Conservation (phyloP, 1,284 basidiomycete genomes). For the Cutaneotrichosporon spelunceum region DNA sequence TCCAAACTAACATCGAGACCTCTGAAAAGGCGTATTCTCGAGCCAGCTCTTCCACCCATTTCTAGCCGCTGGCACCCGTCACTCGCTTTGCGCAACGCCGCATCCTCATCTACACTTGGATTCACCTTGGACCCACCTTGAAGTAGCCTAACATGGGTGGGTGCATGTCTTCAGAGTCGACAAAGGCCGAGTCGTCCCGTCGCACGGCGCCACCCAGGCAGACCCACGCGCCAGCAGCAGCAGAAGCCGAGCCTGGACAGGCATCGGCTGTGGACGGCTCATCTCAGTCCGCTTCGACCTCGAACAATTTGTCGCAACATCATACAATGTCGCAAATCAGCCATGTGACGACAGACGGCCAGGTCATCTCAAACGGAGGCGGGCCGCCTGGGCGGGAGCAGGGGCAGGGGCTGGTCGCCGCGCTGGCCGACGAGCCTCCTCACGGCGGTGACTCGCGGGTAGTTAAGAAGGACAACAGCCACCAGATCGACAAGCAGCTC, state of each 20-base stretch:
- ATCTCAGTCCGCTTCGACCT: constrained; percentile 1
- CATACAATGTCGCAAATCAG: neutral
- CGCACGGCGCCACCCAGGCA: constrained; percentile 13
- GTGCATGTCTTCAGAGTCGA: constrained; percentile 37
- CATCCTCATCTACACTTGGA: neutral
- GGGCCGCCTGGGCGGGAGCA: neutral
- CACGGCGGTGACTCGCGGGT: constrained; percentile 13
- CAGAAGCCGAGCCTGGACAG: constrained; percentile 14
- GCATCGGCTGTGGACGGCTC: constrained; percentile 12
- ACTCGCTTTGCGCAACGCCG: neutral
- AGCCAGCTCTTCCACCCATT: neutral
- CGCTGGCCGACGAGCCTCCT: constrained; percentile 33
- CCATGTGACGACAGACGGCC: neutral
- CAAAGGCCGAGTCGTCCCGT: constrained; percentile 26
- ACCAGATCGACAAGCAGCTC: constrained; percentile 57
- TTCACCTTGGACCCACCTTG: neutral
- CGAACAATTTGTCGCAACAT: constrained; percentile 23
- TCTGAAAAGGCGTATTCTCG: neutral
- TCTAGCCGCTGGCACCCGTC: neutral
- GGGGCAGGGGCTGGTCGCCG: constrained; percentile 37
- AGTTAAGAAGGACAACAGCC: constrained; percentile 59
- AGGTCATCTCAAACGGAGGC: constrained; percentile 16
- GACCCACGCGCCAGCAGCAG: constrained; percentile 1
- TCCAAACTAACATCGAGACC: neutral
- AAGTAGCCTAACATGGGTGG: constrained; percentile 35